Conservation (phyloP, 768 basidiomycete species). For the Multifurca ochricompacta region DNA sequence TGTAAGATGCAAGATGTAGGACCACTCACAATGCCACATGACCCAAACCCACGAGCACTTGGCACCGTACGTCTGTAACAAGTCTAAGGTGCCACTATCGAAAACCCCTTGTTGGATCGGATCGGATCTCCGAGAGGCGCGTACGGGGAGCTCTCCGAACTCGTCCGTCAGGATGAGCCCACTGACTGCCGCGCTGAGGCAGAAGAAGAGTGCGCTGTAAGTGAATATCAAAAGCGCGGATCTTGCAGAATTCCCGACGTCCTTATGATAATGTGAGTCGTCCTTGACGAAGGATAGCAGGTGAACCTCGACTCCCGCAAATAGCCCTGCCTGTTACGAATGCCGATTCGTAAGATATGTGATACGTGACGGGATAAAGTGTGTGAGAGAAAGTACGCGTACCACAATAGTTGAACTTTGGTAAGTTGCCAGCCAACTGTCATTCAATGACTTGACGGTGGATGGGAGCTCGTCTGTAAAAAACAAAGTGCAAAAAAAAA, state of each 20-base stretch:
- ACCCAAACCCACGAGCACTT: constrained; percentile 14
- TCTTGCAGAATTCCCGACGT: not conserved
- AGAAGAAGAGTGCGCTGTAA: constrained; percentile 19
- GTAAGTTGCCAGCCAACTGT: constrained; percentile 17
- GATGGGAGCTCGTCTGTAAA: constrained; percentile 17
- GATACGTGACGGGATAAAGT: not conserved
- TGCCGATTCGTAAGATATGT: not conserved
- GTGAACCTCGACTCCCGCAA: constrained; percentile 11
- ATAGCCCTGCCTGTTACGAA: constrained; percentile 8
- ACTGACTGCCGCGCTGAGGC: constrained; percentile 14
- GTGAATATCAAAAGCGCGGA: constrained; percentile 17
- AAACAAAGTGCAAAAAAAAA: too few relatives aligned
- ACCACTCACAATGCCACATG: constrained; percentile 19
- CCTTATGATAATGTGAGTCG: not conserved
- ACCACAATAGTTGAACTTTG: constrained; percentile 15
- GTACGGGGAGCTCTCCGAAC: constrained; percentile 17
- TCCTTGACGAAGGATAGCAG: constrained; percentile 15
- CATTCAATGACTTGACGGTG: constrained; percentile 18
- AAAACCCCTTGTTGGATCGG: constrained; percentile 10
- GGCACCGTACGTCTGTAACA: constrained; percentile 14
- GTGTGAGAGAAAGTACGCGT: not conserved
- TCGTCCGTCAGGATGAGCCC: constrained; percentile 18
- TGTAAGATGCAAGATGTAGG: too few relatives aligned
- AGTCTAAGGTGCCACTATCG: constrained; percentile 8
- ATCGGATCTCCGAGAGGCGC: constrained; percentile 8